Conservation (phyloP, 805 yeast genomes). For the Clavispora santaluciae region DNA sequence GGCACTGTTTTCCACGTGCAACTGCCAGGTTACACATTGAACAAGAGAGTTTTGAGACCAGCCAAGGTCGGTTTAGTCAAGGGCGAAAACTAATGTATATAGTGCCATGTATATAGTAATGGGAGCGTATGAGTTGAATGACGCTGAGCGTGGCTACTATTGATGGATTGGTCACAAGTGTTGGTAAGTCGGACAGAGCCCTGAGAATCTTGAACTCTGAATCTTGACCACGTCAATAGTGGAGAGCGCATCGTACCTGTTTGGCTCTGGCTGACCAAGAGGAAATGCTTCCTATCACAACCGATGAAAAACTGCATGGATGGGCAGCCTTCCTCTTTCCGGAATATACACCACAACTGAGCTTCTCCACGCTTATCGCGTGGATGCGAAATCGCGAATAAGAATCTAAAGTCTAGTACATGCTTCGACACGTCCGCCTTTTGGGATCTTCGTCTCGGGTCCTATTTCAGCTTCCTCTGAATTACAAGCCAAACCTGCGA, state of each 20-base stretch:
- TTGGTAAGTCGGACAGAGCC: too few relatives aligned
- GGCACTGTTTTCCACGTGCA: constrained; percentile 92
- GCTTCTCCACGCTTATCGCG: too few relatives aligned
- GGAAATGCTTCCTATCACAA: too few relatives aligned
- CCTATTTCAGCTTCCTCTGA: constrained; percentile 7
- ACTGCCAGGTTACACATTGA: constrained; percentile 81
- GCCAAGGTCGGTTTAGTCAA: constrained; percentile 95
- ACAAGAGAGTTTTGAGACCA: constrained; percentile 86
- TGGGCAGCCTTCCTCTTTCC: background rate
- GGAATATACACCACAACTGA: too few relatives aligned
- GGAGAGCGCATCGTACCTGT: too few relatives aligned
- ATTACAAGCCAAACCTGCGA: constrained; percentile 9
- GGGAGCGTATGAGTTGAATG: background rate
- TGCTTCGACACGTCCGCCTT: background rate
- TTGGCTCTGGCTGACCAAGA: too few relatives aligned
- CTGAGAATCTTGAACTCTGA: too few relatives aligned
- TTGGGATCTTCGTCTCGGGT: background rate
- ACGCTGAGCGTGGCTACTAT: background rate
- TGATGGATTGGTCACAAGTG: too few relatives aligned
- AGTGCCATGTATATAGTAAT: constrained; percentile 2
- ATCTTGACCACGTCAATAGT: too few relatives aligned
- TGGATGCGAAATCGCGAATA: background rate
- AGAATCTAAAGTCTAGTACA: background rate
- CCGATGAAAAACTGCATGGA: background rate
- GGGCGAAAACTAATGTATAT: constrained; percentile 23